A percentile compares a stretch with the other conserved stretches of the same genome.
These are phyloP conservation scores for Cardiospermum halicacabum DNA, from an alignment of 345 rosid genomes.

Conservation along the genomic window DNA sequence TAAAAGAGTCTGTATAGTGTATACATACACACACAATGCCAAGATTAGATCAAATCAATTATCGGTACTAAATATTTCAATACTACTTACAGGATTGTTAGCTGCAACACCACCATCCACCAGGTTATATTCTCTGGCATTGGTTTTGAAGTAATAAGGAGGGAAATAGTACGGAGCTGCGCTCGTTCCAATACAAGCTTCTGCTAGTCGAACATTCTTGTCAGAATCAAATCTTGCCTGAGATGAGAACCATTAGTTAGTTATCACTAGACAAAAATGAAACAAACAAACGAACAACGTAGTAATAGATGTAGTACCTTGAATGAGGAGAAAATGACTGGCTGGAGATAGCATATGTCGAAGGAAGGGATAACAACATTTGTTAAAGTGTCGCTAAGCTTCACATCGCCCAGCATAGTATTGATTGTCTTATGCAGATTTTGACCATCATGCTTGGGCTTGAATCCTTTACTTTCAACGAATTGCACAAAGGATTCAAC, in stretches of 20 bases:
- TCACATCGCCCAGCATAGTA: conserved; percentile 31
- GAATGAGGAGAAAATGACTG: conserved; percentile 63
- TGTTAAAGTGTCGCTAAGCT: conserved; percentile 58
- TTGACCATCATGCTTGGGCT: conserved; percentile 58
- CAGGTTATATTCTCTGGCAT: conserved; percentile 45
- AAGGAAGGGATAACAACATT: conserved; percentile 61
- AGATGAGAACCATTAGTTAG: background rate
- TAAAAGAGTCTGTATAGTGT: too few relatives aligned
- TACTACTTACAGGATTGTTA: conserved; percentile 69
- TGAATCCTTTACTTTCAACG: too few relatives aligned
- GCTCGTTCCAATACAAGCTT: conserved; percentile 60
- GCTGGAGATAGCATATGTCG: conserved; percentile 64
- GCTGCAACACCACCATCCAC: conserved; percentile 72
- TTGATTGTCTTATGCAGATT: conserved; percentile 34
- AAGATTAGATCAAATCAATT: too few relatives aligned
- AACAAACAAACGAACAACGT: conserved; percentile 26
- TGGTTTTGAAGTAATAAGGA: conserved; percentile 44
- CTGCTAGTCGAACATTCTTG: conserved; percentile 49
- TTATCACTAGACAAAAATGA: background rate
- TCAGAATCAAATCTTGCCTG: conserved; percentile 13
- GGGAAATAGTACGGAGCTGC: conserved; percentile 76
- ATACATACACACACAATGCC: too few relatives aligned
- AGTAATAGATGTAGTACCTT: too few relatives aligned
- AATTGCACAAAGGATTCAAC: too few relatives aligned
- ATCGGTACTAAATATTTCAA: too few relatives aligned